Conservation (phyloP, 768 basidiomycete species). For the Suillus subaureus region DNA sequence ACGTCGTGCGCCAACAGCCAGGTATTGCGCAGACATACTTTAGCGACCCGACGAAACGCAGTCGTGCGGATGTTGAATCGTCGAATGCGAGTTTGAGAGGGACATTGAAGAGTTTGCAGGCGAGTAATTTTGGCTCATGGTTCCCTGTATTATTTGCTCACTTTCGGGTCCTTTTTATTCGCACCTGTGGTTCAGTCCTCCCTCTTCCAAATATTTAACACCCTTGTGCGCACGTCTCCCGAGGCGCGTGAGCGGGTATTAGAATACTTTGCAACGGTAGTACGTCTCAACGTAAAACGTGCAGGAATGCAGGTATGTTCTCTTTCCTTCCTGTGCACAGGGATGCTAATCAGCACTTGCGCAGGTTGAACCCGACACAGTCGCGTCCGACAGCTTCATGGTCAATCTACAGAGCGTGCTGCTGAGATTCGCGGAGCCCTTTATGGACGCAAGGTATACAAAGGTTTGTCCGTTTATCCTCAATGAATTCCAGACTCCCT, state of each 20-base stretch:
- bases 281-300: slow-evolving; percentile 79
- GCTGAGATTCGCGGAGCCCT: slow-evolving; percentile 87
- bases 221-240: slow-evolving; percentile 81
- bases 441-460: slow-evolving; percentile 88
- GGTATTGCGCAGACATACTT: slow-evolving; percentile 79
- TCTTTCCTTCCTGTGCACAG: neutral
- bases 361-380: slow-evolving; percentile 82
- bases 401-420: slow-evolving; percentile 85
- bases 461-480: slow-evolving; percentile 54
- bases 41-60: slow-evolving; percentile 78
- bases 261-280: slow-evolving; percentile 74
- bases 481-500: slow-evolving; percentile 9
- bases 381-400: slow-evolving; percentile 92
- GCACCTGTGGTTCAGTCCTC: slow-evolving; percentile 42
- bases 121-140: slow-evolving; percentile 28
- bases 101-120: slow-evolving; percentile 84
- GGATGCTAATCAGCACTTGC: neutral
- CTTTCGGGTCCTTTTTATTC: neutral
- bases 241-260: slow-evolving; percentile 81
- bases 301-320: slow-evolving; percentile 82
- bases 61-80: slow-evolving; percentile 74
- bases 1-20: slow-evolving; percentile 50
- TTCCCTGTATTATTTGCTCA: neutral
- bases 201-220: slow-evolving; percentile 86
- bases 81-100: slow-evolving; percentile 85